These are phyloP conservation scores for Citrus cavaleriei DNA, from an alignment of 345 rosid species.

Conservation along the genomic window DNA sequence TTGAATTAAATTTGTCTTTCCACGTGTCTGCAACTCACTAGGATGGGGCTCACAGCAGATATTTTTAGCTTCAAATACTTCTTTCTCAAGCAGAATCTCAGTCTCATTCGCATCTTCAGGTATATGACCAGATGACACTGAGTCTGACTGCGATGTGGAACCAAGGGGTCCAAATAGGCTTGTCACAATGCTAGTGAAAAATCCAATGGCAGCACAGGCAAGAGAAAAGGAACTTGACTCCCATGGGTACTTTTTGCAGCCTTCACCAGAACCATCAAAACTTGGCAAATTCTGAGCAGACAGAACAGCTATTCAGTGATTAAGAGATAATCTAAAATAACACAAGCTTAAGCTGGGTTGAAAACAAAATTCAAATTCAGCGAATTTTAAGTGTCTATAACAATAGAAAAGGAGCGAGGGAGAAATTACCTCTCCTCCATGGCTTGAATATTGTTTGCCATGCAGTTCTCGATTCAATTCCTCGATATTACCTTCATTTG, in stretches of 20 bases:
- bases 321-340: not conserved
- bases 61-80: slow-evolving; percentile 28
- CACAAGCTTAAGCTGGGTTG: not conserved
- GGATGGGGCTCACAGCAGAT: slow-evolving; percentile 30
- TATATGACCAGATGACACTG: slow-evolving; percentile 27
- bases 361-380: too few species aligned
- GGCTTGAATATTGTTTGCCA: slow-evolving; percentile 33
- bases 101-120: slow-evolving; percentile 38
- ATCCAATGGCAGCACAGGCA: slow-evolving; percentile 65
- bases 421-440: slow-evolving; percentile 50
- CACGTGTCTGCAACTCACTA: slow-evolving; percentile 23
- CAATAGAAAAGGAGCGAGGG: not conserved
- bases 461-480: slow-evolving; percentile 42
- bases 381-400: not conserved
- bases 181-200: slow-evolving; percentile 51
- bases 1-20: slow-evolving; percentile 15
- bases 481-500: slow-evolving; percentile 39
- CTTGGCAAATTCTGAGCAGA: slow-evolving; percentile 47
- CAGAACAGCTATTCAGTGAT: slow-evolving; percentile 4
- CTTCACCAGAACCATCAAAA: slow-evolving; percentile 31
- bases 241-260: slow-evolving; percentile 23
- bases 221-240: slow-evolving; percentile 44
- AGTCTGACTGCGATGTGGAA: slow-evolving; percentile 37
- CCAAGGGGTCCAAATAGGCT: slow-evolving; percentile 52
- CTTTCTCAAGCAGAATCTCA: slow-evolving; percentile 27